Percentiles rank a stretch among this genome's conserved stretches.
Conservation (phyloP, 1,139 yeast genomes). For the Candida smagusa region DNA sequence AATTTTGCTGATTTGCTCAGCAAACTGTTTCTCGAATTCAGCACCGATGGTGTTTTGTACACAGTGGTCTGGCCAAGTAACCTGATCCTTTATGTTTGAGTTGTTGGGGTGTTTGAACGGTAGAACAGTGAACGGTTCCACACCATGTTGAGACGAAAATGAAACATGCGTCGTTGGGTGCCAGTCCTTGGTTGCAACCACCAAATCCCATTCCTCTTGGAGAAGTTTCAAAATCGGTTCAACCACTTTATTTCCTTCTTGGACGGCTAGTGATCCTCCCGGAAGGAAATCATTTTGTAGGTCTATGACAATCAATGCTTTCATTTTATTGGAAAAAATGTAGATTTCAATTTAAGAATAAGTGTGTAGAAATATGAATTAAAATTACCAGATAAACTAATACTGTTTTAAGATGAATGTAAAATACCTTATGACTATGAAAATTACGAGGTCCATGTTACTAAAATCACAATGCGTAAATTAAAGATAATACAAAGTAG, state of each 20-base stretch:
- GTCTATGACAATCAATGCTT: constrained; percentile 72
- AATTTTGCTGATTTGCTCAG: constrained; percentile 11
- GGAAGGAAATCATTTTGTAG: constrained; percentile 85
- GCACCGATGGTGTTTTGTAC: constrained; percentile 70
- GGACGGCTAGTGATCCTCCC: constrained; percentile 71
- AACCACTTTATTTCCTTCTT: constrained; percentile 60
- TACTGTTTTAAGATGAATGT: no score
- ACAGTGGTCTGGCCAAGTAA: constrained; percentile 92
- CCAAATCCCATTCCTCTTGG: constrained; percentile 51
- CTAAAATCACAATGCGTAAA: no score
- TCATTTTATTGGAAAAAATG: neutral
- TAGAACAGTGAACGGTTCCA: constrained; percentile 50
- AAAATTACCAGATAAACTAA: no score
- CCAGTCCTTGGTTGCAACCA: constrained; percentile 85
- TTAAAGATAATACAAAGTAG: no score
- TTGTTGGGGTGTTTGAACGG: constrained; percentile 53
- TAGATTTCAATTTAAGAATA: no score
- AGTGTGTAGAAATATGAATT: no score
- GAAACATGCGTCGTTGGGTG: constrained; percentile 78
- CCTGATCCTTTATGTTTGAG: constrained; percentile 27
- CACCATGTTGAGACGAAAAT: constrained; percentile 68
- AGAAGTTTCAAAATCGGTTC: constrained; percentile 45
- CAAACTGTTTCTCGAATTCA: constrained; percentile 29
- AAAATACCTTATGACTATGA: no score
- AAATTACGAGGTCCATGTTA: no score